phyloP scores from a whole-genome alignment of 805 yeast genomes.

The Ogataea polymorpha region DNA sequence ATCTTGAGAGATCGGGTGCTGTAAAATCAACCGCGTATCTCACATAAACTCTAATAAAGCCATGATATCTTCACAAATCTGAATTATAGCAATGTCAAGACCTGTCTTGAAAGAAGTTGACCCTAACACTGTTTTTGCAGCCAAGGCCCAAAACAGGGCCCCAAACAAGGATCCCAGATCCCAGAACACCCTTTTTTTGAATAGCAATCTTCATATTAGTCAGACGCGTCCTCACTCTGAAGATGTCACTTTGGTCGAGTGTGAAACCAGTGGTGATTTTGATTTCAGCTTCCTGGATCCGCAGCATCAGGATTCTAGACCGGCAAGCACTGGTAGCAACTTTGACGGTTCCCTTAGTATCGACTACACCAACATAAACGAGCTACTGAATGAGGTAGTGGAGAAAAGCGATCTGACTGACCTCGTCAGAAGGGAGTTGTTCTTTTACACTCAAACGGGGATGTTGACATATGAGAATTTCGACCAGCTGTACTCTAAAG shows the following conservation, averaged over 20 bases:
- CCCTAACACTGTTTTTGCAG: not conserved
- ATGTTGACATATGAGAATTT: slow-evolving; percentile 17
- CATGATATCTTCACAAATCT: not conserved
- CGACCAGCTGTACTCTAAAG: slow-evolving; percentile 14
- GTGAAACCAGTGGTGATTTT: slow-evolving; percentile 1
- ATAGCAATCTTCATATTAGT: slow-evolving; percentile 5
- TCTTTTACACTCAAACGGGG: slow-evolving; percentile 18
- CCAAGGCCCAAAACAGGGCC: slow-evolving; percentile 3
- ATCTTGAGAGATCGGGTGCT: not conserved
- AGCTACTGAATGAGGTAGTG: slow-evolving; percentile 2
- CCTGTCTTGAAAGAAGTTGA: slow-evolving; percentile 1
- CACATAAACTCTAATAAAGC: not conserved
- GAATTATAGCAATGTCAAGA: slow-evolving; percentile 1
- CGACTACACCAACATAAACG: slow-evolving; percentile 8
- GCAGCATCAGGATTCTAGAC: slow-evolving; percentile 3
- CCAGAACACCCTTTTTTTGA: slow-evolving; percentile 5
- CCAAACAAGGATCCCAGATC: slow-evolving; percentile 6
- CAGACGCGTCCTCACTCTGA: slow-evolving; percentile 5
- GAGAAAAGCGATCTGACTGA: slow-evolving; percentile 9
- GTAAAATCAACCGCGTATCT: slow-evolving; percentile 2
- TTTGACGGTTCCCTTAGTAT: slow-evolving; percentile 2
- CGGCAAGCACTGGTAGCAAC: slow-evolving; percentile 6
- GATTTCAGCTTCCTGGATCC: slow-evolving; percentile 3
- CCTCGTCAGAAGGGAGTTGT: slow-evolving; percentile 15
- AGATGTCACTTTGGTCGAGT: slow-evolving; percentile 3